Evolutionary conservation across 805 yeast species (phyloP), one percentile per base, ranked within the genome.

Genomic region (Grigorovia transvaalensis): DNA sequence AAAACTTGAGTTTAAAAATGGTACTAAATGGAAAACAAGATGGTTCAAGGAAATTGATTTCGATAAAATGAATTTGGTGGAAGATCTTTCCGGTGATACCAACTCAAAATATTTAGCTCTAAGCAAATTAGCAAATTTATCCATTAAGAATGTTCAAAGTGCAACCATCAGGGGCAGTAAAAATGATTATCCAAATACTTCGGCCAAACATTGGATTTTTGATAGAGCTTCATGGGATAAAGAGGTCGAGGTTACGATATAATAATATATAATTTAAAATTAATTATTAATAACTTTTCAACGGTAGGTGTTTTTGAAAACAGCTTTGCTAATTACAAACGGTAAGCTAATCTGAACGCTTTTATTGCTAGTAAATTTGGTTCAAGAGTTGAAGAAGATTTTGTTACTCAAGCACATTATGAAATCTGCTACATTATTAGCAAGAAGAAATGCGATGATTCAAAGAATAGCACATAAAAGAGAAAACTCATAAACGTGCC

Each of bases 171-270:
- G 72, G 54, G 78, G 76, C 49, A 77, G 78, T 4, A 82, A 81
- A 59, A 76, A 80, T 45, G 86, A 80, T 53, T 65, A 64, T 50
- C 59, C 59, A 49, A 58, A 67, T 18, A 76, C 74, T 18, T 64
- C 78, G 15, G 69, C 74, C 30, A 52, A 63, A 44, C 95, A 86
- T 67, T 86, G 95, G 95, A 79, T 90, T 71, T 78, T 83, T 57
- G 71, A 70, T 54, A 71, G 76, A 51, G 69, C 70, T 38, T 74
- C 74, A 52, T 81, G 85, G 79, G 74, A 74, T 52, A 65, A 69
- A 12, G 93, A 85, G 61, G 64, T 70, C 44, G 91, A 85, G 57
- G 74, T 85, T 45, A 46, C 43, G n/a, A 17, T 44, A 27, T 48
- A 27, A 27, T 48, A 27, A 23, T 33, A 11, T 33, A 11, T 33